Evolutionary conservation across 2,329 filamentous ascomycete species (phyloP), one percentile per base, ranked within the genome.

Genomic region (Cytospora piceicola): DNA sequence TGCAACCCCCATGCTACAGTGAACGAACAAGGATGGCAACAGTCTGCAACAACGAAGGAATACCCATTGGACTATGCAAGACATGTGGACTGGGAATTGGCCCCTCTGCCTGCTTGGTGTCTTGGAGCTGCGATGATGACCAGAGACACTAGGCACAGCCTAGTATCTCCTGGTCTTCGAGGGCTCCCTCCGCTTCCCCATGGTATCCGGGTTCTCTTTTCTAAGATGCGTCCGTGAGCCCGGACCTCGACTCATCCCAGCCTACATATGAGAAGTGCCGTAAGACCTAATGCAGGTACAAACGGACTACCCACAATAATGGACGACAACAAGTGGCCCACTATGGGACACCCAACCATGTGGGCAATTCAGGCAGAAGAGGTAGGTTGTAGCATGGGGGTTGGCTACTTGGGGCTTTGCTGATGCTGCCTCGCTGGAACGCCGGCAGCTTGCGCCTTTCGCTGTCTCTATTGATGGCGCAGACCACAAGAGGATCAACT

Each of bases 401-500:
- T 2, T 27, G 34, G 36, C 56, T 36, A 39, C 39, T 34, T 36
- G 36, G 27, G 27, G 27, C 27, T 42, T 46, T 39, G 61, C 39
- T 66, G 51, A 64, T 64, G 39, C 24, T 56, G 51, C 51, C 60
- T 49, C 27, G 36, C 53, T 42, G 49, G 27, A 24, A 36, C 51
- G 24, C 42, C 30, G 24, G 52, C 12, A 15, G 60, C 39, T 46
- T n/a, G 39, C 39, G 9, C 22, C 20, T 2, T n/a, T n/a, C 39
- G 14, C 9, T n/a, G 14, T 46, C 39, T 7, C 2, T 46, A n/a
- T n/a, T 46, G 52, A 57, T 42, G 57, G 32, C 53, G 20, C 29
- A n/a, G 36, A 51, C 42, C 65, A 64, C 58, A 57, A 60, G 52
- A 64, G 42, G 53, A 67, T 56, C 46, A 51, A 11, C 46, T 58